Percentiles rank a stretch among this genome's conserved stretches.
These are phyloP conservation scores for Glycine latifolia DNA, from an alignment of 306 rosid genomes.

Conservation along the genomic window DNA sequence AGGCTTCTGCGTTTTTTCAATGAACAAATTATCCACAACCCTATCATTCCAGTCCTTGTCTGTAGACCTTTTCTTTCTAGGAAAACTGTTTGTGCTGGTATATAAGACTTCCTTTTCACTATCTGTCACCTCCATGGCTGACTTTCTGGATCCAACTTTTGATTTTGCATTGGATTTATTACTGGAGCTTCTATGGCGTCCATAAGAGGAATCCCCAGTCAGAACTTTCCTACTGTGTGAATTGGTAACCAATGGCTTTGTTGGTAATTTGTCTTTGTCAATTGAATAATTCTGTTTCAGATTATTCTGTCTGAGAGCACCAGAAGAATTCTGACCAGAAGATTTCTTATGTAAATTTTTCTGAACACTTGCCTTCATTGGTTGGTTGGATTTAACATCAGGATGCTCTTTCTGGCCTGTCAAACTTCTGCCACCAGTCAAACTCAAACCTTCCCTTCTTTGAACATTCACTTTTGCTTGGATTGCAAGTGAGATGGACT, in stretches of 20 bases:
- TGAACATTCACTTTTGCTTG: constrained; percentile 99
- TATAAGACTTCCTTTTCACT: constrained; percentile 72
- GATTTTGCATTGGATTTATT: constrained; percentile 63
- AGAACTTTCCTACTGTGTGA: constrained; percentile 63
- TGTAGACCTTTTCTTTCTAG: constrained; percentile 86
- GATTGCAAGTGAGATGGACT: constrained; percentile 91
- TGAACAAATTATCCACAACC: constrained; percentile 58
- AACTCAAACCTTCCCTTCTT: constrained; percentile 79
- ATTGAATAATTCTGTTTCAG: constrained; percentile 76
- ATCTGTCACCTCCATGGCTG: constrained; percentile 60
- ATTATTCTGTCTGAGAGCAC: constrained; percentile 83
- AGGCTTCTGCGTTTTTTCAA: constrained; percentile 68
- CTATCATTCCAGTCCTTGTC: constrained; percentile 72
- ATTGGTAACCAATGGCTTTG: constrained; percentile 64
- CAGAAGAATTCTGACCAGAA: constrained; percentile 53
- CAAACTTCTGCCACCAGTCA: constrained; percentile 59
- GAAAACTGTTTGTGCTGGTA: constrained; percentile 63
- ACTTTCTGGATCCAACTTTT: constrained; percentile 70
- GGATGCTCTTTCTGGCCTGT: constrained; percentile 64
- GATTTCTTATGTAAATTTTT: constrained; percentile 67
- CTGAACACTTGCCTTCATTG: constrained; percentile 58
- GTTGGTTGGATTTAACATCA: constrained; percentile 64
- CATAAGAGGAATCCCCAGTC: constrained; percentile 61
- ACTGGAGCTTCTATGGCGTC: constrained; percentile 67
- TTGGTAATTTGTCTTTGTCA: constrained; percentile 69